Base-by-base conservation (phyloP, 2,329 filamentous ascomycete genomes). In the Beauveria australis region DNA sequence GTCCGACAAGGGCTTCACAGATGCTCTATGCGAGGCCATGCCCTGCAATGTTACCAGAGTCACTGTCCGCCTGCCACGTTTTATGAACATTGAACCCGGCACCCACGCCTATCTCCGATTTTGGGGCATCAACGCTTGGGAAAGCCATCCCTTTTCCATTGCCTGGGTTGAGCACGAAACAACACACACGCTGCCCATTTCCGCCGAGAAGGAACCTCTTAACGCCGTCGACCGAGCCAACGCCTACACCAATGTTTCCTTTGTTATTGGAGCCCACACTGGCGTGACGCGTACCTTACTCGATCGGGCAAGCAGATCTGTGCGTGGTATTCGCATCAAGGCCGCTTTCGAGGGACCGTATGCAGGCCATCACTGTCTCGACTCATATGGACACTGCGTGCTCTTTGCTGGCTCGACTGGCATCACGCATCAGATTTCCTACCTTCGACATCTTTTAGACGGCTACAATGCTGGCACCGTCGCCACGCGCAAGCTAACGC, bases 351-450 rank as follows among this genome's bases (percentile, higher is more conserved):
- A 97, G 75, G 94, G 94, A 0, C 93, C 94, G 0, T 97, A 97
- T 71, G 88, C 85, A 5, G 88, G 87, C 47, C 88, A 91, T 70
- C 89, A 96, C 74, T 86, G 86, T 63, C 86, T 97, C 65, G 87
- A 92, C 73, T 97, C 92, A 8, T 97, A 97, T 74, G 93, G 94
- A 44, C 94, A 95, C 48, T 86, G 88, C 49, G 84, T 99, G 64
- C 87, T 99, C 61, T 92, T 97, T 70, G 92, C 93, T 14, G 92
- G 92, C 61, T 91, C 93, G 61, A 92, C 94, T 5, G 94, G 94
- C 64, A 97, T 99, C 75, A 96, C 93, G 1, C 93, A 97, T 73
- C 92, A 96, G 72, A 84, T 97, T 33, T 90, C 92, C 40, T 96
- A 95, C 72, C 82, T 97, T 9, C 87, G 86, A 60, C 88, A 94